Percentiles rank a stretch among this genome's conserved stretches.
Evolutionary conservation across 1,139 yeast genomes (phyloP).

Genomic region (Protomyces pachydermus): DNA sequence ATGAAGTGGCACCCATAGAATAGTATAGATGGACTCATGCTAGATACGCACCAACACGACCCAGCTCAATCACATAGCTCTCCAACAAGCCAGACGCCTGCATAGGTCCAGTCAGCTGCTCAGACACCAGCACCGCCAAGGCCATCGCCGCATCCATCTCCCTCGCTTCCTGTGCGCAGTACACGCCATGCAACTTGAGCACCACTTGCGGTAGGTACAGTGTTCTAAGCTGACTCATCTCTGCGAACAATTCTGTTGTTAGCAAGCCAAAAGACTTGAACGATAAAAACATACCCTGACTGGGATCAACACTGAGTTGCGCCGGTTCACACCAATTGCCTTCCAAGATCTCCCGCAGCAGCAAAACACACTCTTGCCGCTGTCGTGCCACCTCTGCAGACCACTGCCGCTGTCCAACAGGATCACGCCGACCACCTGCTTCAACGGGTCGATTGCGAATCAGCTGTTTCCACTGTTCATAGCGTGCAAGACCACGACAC

Average conservation of each 20-base stretch:
- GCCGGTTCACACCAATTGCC: slow-evolving; percentile 25
- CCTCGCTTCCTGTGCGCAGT: slow-evolving; percentile 19
- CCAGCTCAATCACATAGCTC: slow-evolving; percentile 16
- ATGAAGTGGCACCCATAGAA: no score
- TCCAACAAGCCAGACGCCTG: slow-evolving; percentile 11
- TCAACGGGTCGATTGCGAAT: slow-evolving; percentile 7
- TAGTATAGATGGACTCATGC: not conserved
- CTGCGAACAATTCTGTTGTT: not conserved
- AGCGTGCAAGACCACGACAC: slow-evolving; percentile 14
- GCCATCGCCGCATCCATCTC: slow-evolving; percentile 17
- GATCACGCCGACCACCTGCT: slow-evolving; percentile 17
- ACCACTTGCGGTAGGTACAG: slow-evolving; percentile 26
- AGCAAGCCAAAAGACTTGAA: not conserved
- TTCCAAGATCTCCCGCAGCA: slow-evolving; percentile 15
- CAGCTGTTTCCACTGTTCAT: slow-evolving; percentile 27
- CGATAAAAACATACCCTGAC: slow-evolving; percentile 2
- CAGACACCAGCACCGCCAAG: slow-evolving; percentile 19
- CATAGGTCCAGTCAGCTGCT: slow-evolving; percentile 9
- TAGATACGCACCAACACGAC: slow-evolving; percentile 8
- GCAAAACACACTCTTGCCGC: slow-evolving; percentile 6
- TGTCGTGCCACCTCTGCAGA: slow-evolving; percentile 16
- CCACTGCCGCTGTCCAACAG: slow-evolving; percentile 24
- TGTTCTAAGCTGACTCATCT: slow-evolving; percentile 22
- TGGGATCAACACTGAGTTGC: slow-evolving; percentile 9
- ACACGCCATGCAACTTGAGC: slow-evolving; percentile 27